Conservation (phyloP, 169 alveolate genomes). For the Plasmodium yoelii region DNA sequence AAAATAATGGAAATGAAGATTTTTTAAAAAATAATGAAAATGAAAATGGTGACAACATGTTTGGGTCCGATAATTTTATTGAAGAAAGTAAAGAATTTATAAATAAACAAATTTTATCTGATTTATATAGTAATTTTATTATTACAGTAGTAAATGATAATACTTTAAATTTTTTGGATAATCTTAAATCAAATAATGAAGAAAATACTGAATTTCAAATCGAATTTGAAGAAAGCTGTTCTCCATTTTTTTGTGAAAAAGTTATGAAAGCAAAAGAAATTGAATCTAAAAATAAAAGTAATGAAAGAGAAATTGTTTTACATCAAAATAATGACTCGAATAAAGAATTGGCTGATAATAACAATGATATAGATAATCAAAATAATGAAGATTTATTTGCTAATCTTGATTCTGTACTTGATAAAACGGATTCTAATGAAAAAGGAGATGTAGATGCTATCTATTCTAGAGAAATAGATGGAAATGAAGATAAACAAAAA, state of each 20-base stretch:
- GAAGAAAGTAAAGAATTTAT: conserved; percentile 38
- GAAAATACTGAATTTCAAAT: conserved; percentile 33
- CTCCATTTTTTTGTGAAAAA: conserved; percentile 65
- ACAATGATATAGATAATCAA: conserved; percentile 1
- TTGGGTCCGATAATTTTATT: conserved; percentile 9
- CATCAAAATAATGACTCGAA: not conserved
- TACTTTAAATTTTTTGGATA: conserved; percentile 27
- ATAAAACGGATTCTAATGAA: not conserved
- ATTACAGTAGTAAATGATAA: conserved; percentile 33
- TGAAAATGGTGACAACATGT: not conserved
- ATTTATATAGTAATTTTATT: conserved; percentile 19
- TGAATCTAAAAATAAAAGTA: not conserved
- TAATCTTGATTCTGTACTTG: conserved; percentile 4
- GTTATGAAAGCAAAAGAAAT: conserved; percentile 61
- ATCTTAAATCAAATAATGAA: conserved; percentile 2
- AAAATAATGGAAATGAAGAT: not conserved
- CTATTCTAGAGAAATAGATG: not conserved
- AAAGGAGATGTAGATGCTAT: conserved; percentile 10
- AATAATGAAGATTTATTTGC: not conserved
- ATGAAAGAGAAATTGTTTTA: not conserved
- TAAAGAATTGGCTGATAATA: not conserved
- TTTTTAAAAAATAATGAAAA: not conserved
- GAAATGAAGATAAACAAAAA: conserved; percentile 39
- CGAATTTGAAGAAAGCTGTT: conserved; percentile 55
- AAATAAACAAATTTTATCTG: conserved; percentile 22